Conservation (phyloP, 192 early-diverging fungal genomes). For the Coemansia erecta region DNA sequence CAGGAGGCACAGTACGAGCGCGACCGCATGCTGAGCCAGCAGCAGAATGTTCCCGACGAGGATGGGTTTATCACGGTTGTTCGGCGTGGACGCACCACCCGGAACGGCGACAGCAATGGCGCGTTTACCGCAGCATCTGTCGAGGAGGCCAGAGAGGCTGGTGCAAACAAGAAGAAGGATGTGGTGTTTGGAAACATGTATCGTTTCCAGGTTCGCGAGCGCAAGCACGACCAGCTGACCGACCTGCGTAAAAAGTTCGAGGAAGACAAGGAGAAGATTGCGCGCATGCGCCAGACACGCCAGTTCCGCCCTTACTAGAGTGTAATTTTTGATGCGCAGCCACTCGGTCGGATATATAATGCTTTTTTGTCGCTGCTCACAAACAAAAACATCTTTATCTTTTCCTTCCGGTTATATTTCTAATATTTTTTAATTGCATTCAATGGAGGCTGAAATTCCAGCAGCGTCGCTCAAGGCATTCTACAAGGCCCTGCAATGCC, state of each 20-base stretch:
- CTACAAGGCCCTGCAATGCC: conserved; percentile 58
- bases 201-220: conserved; percentile 92
- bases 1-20: conserved; percentile 71
- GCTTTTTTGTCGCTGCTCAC: not conserved
- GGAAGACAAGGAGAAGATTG: conserved; percentile 85
- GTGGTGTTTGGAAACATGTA: conserved; percentile 85
- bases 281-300: conserved; percentile 69
- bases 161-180: conserved; percentile 67
- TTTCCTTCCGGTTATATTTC: not conserved
- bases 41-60: conserved; percentile 81
- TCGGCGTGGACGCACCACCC: conserved; percentile 61
- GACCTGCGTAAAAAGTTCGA: conserved; percentile 91
- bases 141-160: conserved; percentile 58
- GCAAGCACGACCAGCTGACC: conserved; percentile 81
- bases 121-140: conserved; percentile 60
- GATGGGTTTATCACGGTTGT: conserved; percentile 91
- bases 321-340: conserved; percentile 7
- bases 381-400: not conserved
- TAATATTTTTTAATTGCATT: not conserved
- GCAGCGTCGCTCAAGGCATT: conserved; percentile 51
- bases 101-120: conserved; percentile 69
- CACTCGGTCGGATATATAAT: not conserved
- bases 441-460: conserved; percentile 51
- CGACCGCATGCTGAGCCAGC: conserved; percentile 60
- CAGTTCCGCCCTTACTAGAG: conserved; percentile 86